Conservation (phyloP, 1,284 basidiomycete species). For the Tilletia setariae region DNA sequence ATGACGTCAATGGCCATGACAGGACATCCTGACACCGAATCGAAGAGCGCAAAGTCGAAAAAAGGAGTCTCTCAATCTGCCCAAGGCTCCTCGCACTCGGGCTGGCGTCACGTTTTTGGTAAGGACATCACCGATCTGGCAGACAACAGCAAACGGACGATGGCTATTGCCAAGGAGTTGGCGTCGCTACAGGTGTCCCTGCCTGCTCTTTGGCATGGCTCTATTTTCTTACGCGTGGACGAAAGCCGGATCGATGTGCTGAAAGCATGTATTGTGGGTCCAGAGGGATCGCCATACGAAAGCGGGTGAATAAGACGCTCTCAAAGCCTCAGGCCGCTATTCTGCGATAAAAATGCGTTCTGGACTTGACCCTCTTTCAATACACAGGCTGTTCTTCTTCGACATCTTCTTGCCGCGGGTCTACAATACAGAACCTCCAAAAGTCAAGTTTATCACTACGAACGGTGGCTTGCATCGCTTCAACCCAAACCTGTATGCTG, state of each 20-base stretch:
- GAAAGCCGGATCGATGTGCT: conserved; percentile 58
- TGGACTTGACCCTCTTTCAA: conserved; percentile 11
- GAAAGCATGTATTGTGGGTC: conserved; percentile 19
- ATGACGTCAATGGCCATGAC: conserved; percentile 53
- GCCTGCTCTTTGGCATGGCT: conserved; percentile 83
- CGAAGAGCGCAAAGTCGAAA: no score
- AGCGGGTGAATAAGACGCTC: conserved; percentile 6
- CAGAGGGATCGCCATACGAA: conserved; percentile 19
- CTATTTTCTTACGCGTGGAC: conserved; percentile 79
- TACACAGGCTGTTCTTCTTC: conserved; percentile 61
- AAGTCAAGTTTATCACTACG: conserved; percentile 86
- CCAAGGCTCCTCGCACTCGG: not conserved
- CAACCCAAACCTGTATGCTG: conserved; percentile 82
- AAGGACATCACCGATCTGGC: conserved; percentile 23
- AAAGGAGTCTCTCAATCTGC: not conserved
- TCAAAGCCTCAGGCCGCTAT: not conserved
- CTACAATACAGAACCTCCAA: conserved; percentile 76
- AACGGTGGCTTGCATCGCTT: conserved; percentile 82
- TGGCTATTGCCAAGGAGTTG: conserved; percentile 90
- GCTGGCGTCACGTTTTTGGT: conserved; percentile 17
- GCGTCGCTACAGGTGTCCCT: conserved; percentile 83
- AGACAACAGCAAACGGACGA: conserved; percentile 70
- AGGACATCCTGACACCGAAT: not conserved
- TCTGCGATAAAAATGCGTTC: not conserved
- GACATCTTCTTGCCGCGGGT: conserved; percentile 82